Conservation (phyloP, 192 early-diverging fungal genomes). For the Linnemannia elongata region DNA sequence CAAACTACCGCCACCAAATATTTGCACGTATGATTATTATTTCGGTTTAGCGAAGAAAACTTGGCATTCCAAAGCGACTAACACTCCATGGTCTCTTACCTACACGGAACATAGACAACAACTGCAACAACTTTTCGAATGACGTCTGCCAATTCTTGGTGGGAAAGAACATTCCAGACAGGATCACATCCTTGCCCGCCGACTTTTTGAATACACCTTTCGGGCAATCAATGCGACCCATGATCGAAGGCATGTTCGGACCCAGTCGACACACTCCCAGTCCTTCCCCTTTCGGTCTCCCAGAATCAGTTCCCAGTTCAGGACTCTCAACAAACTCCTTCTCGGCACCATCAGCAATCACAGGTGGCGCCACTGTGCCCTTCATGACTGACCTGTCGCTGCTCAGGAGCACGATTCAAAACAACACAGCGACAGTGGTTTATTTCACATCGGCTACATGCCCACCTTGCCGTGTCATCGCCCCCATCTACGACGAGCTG, state of each 20-base stretch:
- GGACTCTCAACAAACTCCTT: constrained; percentile 22
- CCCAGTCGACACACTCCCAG: constrained; percentile 50
- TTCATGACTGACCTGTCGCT: constrained; percentile 55
- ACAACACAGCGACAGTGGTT: constrained; percentile 69
- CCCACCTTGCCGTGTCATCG: constrained; percentile 77
- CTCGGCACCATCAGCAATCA: constrained; percentile 29
- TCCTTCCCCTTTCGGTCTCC: background rate
- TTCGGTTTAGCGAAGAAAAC: background rate
- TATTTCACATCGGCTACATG: constrained; percentile 81
- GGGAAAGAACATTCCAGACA: constrained; percentile 77
- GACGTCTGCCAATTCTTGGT: constrained; percentile 86
- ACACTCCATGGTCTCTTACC: background rate
- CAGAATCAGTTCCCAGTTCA: background rate
- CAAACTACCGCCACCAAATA: background rate
- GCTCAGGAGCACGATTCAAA: constrained; percentile 59
- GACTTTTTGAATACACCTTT: constrained; percentile 76
- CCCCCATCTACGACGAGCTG: constrained; percentile 75
- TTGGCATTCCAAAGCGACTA: background rate
- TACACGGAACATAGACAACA: constrained; percentile 67
- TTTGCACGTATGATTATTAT: background rate
- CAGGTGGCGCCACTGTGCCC: constrained; percentile 41
- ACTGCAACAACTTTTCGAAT: constrained; percentile 88
- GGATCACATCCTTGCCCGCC: constrained; percentile 81
- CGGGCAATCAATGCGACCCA: constrained; percentile 73
- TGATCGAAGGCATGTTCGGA: constrained; percentile 79